Conservation (phyloP, 2,329 filamentous ascomycete species). For the Hypoxylon sp. region DNA sequence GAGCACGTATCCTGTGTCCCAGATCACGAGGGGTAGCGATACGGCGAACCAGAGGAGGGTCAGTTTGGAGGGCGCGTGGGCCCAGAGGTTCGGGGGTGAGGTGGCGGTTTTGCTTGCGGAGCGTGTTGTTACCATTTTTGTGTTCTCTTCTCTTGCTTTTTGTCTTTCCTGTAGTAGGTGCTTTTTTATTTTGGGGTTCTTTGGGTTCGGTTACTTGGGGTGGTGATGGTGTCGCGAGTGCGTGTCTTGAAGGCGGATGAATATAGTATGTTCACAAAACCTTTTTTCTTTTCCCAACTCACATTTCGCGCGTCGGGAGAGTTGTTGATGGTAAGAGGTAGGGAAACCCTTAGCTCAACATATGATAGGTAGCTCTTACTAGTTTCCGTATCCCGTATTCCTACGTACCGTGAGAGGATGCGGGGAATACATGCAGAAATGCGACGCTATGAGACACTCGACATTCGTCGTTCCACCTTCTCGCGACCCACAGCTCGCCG, state of each 20-base stretch:
- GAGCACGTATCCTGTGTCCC: constrained; percentile 86
- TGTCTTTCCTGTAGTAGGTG: too few relatives aligned
- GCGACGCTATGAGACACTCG: constrained; percentile 11
- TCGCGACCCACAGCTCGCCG: constrained; percentile 19
- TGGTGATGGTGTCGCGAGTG: neutral
- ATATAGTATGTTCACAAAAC: neutral
- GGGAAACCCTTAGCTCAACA: neutral
- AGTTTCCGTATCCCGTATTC: neutral
- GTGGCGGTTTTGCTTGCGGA: constrained; percentile 44
- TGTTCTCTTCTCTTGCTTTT: neutral
- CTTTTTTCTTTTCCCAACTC: neutral
- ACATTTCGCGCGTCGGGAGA: constrained; percentile 12
- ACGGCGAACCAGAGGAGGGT: constrained; percentile 78
- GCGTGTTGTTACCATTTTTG: constrained; percentile 51
- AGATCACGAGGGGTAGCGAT: constrained; percentile 82
- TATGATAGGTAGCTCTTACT: neutral
- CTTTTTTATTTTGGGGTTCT: too few relatives aligned
- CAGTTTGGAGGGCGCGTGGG: constrained; percentile 60
- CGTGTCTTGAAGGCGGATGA: neutral
- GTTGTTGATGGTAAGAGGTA: neutral
- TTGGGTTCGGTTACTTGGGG: neutral
- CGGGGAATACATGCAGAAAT: constrained; percentile 35
- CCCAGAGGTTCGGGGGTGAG: constrained; percentile 51
- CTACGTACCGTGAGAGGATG: constrained; percentile 15
- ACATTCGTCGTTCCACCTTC: constrained; percentile 30